Conservation (phyloP, 352 stramenopile genomes). For the Globisporangium apiculatum region DNA sequence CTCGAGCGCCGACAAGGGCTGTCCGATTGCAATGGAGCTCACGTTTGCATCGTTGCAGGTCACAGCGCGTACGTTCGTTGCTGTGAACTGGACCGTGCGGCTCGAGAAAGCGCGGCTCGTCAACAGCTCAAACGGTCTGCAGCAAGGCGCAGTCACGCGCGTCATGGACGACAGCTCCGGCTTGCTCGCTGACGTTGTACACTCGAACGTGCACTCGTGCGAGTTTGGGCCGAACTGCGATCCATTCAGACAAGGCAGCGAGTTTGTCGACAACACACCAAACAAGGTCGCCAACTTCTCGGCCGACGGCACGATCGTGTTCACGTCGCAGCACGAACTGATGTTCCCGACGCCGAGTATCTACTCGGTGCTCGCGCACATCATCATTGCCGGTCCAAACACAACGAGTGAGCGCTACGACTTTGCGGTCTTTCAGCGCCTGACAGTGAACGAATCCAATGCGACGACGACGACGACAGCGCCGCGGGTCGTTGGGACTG, state of each 20-base stretch:
- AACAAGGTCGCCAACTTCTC: constrained; percentile 20
- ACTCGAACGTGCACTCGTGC: constrained; percentile 24
- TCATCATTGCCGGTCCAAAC: constrained; percentile 16
- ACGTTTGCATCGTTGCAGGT: constrained; percentile 9
- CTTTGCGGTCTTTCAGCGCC: constrained; percentile 20
- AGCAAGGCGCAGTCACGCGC: constrained; percentile 2
- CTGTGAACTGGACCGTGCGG: constrained; percentile 18
- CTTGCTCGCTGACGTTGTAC: constrained; percentile 15
- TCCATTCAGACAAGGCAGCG: constrained; percentile 15
- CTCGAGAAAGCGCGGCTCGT: constrained; percentile 13
- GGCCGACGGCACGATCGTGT: constrained; percentile 5
- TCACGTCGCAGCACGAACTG: constrained; percentile 19
- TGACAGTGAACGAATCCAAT: constrained; percentile 13
- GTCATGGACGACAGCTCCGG: constrained; percentile 8
- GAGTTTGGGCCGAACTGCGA: constrained; percentile 23
- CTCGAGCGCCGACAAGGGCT: constrained; percentile 8
- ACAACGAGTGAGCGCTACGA: constrained; percentile 16
- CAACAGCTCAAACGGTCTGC: constrained; percentile 12
- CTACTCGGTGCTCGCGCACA: constrained; percentile 25
- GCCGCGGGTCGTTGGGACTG: neutral
- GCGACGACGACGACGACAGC: neutral
- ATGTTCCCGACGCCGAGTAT: constrained; percentile 10
- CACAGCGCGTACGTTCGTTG: constrained; percentile 7
- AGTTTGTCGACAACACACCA: constrained; percentile 16
- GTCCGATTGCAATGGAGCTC: constrained; percentile 18